A percentile compares a stretch with the other conserved stretches of the same genome.
Conservation (phyloP, 108 stramenopile species). For the Skeletonema marinoi region DNA sequence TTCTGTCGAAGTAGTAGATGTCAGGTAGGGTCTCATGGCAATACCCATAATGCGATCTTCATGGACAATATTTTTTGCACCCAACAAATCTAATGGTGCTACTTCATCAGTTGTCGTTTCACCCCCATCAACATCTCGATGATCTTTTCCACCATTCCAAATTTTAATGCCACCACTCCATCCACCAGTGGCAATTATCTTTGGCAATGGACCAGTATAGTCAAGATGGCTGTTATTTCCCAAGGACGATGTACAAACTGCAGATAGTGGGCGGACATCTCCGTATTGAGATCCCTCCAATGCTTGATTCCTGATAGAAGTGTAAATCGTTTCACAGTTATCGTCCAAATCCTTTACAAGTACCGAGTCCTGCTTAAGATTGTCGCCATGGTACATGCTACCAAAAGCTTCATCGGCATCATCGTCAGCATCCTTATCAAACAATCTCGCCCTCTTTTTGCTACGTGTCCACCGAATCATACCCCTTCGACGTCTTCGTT, state of each 20-base stretch:
- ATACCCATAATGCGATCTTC: constrained; percentile 89
- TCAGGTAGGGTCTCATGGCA: constrained; percentile 54
- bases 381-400: constrained; percentile 23
- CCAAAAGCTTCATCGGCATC: constrained; percentile 33
- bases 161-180: constrained; percentile 91
- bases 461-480: constrained; percentile 52
- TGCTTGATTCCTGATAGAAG: constrained; percentile 56
- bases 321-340: constrained; percentile 56
- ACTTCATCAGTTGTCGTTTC: background rate
- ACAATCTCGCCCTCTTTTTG: constrained; percentile 51
- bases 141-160: constrained; percentile 83
- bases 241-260: constrained; percentile 54
- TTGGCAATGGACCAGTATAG: constrained; percentile 36
- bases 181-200: constrained; percentile 85
- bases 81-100: constrained; percentile 64
- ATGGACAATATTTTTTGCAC: constrained; percentile 69
- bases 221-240: constrained; percentile 8
- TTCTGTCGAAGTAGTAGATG: constrained; percentile 23
- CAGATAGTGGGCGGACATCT: constrained; percentile 70
- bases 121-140: background rate
- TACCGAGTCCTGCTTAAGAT: constrained; percentile 26
- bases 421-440: constrained; percentile 38
- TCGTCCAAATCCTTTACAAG: constrained; percentile 62
- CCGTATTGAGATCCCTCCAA: constrained; percentile 88
- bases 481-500: constrained; percentile 62